Evolutionary conservation across 306 rosid genomes (phyloP).

Genomic region (Vigna trinervia): DNA sequence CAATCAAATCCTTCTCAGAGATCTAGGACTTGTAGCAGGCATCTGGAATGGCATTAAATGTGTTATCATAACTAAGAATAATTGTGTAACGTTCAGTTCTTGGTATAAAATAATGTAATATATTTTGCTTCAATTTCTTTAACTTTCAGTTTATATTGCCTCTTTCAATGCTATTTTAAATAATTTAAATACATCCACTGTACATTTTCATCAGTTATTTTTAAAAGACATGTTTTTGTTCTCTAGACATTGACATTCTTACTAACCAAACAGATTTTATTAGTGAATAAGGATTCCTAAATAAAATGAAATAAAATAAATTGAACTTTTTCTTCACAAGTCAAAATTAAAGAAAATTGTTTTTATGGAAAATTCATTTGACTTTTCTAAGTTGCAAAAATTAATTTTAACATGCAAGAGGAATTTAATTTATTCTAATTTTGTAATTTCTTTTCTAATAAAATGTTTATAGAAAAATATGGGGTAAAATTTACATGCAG

Average conservation of each 20-base stretch:
- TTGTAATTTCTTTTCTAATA: no score
- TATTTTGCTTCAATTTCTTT: not conserved
- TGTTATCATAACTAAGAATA: slow-evolving; percentile 24
- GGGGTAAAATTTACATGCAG: no score
- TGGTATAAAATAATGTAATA: slow-evolving; percentile 27
- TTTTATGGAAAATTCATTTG: not conserved
- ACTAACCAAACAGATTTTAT: not conserved
- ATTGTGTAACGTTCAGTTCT: slow-evolving; percentile 35
- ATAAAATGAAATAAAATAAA: not conserved
- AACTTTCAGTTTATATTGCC: slow-evolving; percentile 13
- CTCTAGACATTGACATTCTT: not conserved
- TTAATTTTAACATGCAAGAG: not conserved
- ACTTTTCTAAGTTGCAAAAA: not conserved
- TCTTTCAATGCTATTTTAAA: not conserved
- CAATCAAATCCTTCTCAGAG: slow-evolving; percentile 70
- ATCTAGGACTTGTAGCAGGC: slow-evolving; percentile 52
- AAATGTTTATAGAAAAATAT: not conserved
- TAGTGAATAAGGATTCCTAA: not conserved
- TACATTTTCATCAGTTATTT: not conserved
- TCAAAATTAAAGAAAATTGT: not conserved
- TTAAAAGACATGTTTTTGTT: not conserved
- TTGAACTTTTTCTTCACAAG: not conserved
- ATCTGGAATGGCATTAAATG: slow-evolving; percentile 38
- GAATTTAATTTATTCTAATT: not conserved
- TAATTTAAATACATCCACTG: not conserved